phyloP scores from a whole-genome alignment of 2,329 filamentous ascomycete genomes.

The Chaetomium olivaceum region DNA sequence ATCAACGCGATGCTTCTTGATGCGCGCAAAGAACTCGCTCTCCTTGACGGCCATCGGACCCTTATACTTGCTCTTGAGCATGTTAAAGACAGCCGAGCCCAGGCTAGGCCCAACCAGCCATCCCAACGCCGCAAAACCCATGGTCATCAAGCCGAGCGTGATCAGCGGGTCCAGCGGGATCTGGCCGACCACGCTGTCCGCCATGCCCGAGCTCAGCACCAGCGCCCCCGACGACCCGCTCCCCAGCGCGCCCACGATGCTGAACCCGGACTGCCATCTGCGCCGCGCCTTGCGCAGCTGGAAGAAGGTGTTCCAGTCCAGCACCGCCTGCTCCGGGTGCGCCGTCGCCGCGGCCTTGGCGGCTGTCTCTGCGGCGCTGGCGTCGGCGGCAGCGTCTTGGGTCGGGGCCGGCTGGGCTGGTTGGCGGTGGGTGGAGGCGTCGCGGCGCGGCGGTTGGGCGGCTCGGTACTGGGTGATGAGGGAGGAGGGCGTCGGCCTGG shows the following conservation, averaged over 20 bases:
- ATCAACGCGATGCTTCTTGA: constrained; percentile 91
- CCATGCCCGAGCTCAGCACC: constrained; percentile 68
- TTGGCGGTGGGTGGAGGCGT: constrained; percentile 16
- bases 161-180: constrained; percentile 87
- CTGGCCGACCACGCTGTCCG: constrained; percentile 69
- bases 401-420: constrained; percentile 1
- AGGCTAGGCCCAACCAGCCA: constrained; percentile 86
- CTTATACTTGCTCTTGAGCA: constrained; percentile 70
- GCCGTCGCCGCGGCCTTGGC: constrained; percentile 35
- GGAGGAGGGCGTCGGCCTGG: constrained; percentile 20
- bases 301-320: constrained; percentile 93
- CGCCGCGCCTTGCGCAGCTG: constrained; percentile 82
- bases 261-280: constrained; percentile 78
- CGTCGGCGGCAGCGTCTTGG: constrained; percentile 28
- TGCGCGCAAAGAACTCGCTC: constrained; percentile 85
- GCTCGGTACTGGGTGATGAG: constrained; percentile 25
- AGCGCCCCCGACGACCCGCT: constrained; percentile 64
- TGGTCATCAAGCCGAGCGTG: constrained; percentile 76
- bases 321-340: constrained; percentile 41
- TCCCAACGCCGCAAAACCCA: constrained; percentile 75
- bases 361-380: constrained; percentile 32
- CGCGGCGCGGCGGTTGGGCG: constrained; percentile 29
- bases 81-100: constrained; percentile 77
- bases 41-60: constrained; percentile 81
- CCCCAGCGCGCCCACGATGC: constrained; percentile 62